Evolutionary conservation across 345 rosid species (phyloP).

Genomic region (Boechera stricta): DNA sequence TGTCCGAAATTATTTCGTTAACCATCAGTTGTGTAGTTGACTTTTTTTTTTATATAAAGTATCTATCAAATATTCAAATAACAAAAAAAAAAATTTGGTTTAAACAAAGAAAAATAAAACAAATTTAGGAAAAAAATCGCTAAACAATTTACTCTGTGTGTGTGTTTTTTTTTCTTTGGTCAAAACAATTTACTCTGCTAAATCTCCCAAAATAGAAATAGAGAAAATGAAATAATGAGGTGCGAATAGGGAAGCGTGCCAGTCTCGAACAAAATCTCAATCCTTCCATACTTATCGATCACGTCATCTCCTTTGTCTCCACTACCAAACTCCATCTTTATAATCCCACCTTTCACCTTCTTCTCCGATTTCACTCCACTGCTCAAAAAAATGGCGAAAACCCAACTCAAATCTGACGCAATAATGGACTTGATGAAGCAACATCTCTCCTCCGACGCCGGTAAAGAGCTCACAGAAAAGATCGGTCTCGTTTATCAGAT

Average conservation of each 20-base stretch:
- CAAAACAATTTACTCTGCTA: background rate
- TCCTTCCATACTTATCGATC: conserved; percentile 42
- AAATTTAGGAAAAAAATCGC: no score
- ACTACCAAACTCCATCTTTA: conserved; percentile 16
- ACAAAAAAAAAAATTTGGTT: no score
- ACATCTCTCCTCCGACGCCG: conserved; percentile 77
- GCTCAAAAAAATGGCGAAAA: conserved; percentile 55
- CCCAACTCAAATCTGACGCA: conserved; percentile 70
- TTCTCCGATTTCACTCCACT: conserved; percentile 21
- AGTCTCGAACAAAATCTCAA: conserved; percentile 18
- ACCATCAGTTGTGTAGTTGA: no score
- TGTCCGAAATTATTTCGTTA: no score
- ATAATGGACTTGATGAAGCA: conserved; percentile 72
- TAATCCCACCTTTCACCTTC: background rate
- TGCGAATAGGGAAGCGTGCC: conserved; percentile 45
- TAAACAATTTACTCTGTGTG: no score
- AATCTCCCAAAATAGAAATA: background rate
- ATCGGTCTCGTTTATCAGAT: conserved; percentile 86
- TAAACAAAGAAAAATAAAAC: no score
- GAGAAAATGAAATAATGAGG: background rate
- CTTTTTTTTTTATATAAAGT: no score
- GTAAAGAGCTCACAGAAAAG: conserved; percentile 64
- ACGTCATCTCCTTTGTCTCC: conserved; percentile 43
- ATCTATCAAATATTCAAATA: no score
- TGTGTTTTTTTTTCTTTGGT: background rate